Base-by-base conservation (phyloP, 169 alveolate genomes). In the Sarcocystis neurona region DNA sequence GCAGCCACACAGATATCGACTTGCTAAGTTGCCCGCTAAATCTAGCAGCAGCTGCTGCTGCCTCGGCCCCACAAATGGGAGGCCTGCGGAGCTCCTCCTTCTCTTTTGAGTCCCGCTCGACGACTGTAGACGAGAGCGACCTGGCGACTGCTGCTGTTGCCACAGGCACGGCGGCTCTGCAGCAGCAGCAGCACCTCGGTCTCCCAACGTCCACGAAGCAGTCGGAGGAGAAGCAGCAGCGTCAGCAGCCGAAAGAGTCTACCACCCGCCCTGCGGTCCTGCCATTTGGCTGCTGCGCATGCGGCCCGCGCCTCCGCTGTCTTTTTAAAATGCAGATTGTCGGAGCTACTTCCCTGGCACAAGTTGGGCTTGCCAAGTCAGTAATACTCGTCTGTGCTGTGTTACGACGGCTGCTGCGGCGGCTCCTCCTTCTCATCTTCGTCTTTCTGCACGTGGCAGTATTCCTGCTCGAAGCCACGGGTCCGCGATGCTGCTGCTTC, bases 401-500 rank as follows among this genome's bases (percentile, higher is more conserved):
- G 60, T 50, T 18, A 18, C 8, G 18, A n/a, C n/a, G n/a, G n/a
- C n/a, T n/a, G n/a, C n/a, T n/a, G n/a, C n/a, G n/a, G n/a, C n/a
- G n/a, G n/a, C n/a, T n/a, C n/a, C n/a, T n/a, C n/a, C n/a, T n/a
- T n/a, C n/a, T 63, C 8, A 0, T 10, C 3, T 63, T 63, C 75
- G 0, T 1, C 44, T 63, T 63, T 4, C 32, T n/a, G 60, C n/a
- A 50, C 18, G 60, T 10, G 8, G n/a, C 60, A 18, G 15, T 58
- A 6, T 3, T 58, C 27, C 27, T 63, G 75, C 41, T 4, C 44
- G 75, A n/a, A 63, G 75, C 43, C 32, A n/a, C 37, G 10, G 27
- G 46, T 63, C 75, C 75, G 75, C 27, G 75, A 63, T 63, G 75
- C n/a, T n/a, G n/a, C n/a, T n/a, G n/a, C n/a, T n/a, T n/a, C n/a